Evolutionary conservation across 495 filamentous ascomycete species (phyloP).

Genomic region (Penicillium malachiteum): DNA sequence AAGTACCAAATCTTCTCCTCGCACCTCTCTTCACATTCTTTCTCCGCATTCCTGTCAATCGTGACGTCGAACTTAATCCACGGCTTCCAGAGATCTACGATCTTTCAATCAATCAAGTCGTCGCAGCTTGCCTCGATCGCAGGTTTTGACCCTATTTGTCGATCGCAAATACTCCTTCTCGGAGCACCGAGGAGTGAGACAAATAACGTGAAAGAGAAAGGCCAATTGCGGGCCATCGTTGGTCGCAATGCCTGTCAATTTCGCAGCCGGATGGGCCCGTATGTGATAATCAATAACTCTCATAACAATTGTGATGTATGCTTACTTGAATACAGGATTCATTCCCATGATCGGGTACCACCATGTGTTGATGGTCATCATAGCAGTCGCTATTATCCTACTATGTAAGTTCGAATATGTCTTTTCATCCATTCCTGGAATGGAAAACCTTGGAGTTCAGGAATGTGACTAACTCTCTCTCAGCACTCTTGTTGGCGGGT

Average conservation of each 20-base stretch:
- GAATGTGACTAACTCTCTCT: constrained; percentile 25
- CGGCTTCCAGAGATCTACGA: background rate
- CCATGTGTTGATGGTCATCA: constrained; percentile 97
- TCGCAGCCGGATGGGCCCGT: constrained; percentile 34
- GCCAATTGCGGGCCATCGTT: constrained; percentile 11
- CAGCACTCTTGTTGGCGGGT: constrained; percentile 65
- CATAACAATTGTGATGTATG: background rate
- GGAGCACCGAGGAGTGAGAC: constrained; percentile 49
- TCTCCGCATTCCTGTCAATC: constrained; percentile 32
- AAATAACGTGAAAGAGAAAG: constrained; percentile 17
- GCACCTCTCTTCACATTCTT: constrained; percentile 20
- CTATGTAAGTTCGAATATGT: constrained; percentile 67
- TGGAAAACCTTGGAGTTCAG: background rate
- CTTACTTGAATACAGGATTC: constrained; percentile 56
- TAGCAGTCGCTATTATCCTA: constrained; percentile 89
- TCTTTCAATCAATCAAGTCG: background rate
- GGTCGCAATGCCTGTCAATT: constrained; percentile 29
- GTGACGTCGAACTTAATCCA: constrained; percentile 11
- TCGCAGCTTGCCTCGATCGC: constrained; percentile 1
- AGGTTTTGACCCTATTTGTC: constrained; percentile 8
- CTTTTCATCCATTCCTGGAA: background rate
- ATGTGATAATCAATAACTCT: constrained; percentile 15
- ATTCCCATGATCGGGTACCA: constrained; percentile 97
- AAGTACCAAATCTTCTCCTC: constrained; percentile 7
- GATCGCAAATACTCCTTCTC: constrained; percentile 43